Percentiles rank a stretch among this genome's conserved stretches.
phyloP scores from a whole-genome alignment of 805 yeast species.

The Candida sithepensis region DNA sequence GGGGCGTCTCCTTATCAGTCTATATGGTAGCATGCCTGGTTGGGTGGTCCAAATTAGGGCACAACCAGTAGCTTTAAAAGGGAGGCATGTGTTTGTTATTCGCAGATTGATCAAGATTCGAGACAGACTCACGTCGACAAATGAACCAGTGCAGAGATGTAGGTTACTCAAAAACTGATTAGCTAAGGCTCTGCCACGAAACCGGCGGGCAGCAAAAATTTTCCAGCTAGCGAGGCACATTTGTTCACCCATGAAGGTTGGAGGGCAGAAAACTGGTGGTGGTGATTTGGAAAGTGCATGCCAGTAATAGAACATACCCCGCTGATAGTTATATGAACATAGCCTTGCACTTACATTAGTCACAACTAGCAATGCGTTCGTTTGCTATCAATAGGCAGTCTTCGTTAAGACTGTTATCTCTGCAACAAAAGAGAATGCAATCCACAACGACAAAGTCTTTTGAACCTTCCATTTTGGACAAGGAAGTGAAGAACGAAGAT shows the following conservation, averaged over 20 bases:
- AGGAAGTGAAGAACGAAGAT: neutral
- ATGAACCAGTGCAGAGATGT: too few species aligned
- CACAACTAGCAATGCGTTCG: conserved; percentile 3
- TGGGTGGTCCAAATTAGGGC: too few species aligned
- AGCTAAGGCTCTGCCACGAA: too few species aligned
- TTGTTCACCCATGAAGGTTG: neutral
- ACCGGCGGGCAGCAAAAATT: neutral
- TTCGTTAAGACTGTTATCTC: neutral
- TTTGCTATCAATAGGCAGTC: neutral
- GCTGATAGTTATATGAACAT: neutral
- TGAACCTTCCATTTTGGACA: neutral
- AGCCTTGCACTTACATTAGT: too few species aligned
- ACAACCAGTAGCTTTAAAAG: too few species aligned
- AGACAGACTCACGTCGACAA: too few species aligned
- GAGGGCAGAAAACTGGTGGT: neutral
- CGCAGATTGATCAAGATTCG: too few species aligned
- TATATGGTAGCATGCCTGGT: too few species aligned
- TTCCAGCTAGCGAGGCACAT: neutral
- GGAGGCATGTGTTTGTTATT: too few species aligned
- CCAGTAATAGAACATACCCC: too few species aligned
- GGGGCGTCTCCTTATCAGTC: neutral
- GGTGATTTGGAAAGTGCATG: neutral
- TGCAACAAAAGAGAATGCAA: conserved; percentile 2
- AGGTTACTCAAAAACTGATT: too few species aligned
- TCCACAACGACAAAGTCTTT: neutral